Evolutionary conservation across 2,329 filamentous ascomycete species (phyloP), one percentile per base, ranked within the genome.

Genomic region (Hymenoscyphus linearis): DNA sequence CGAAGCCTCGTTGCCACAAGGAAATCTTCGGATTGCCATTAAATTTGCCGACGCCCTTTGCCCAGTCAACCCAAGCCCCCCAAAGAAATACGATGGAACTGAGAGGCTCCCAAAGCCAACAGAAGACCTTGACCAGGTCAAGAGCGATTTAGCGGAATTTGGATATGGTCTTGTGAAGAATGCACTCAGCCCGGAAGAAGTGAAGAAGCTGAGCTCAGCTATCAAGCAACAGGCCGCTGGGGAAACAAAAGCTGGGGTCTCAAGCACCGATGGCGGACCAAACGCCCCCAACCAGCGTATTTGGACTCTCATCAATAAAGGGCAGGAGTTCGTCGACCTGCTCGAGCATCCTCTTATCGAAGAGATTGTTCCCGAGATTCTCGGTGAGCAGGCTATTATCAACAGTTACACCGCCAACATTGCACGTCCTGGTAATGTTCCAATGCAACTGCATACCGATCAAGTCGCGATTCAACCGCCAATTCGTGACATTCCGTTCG

Each of bases 361-460:
- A 34, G 50, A 53, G 10, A 18, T 53, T 22, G 50, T 53, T 25
- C 50, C 50, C 2, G 50, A 53, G 22, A 53, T 53, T 34, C 50
- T 53, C 7, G 50, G 50, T 2, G 50, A 53, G 25, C 50, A 53
- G n/a, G 50, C 50, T 26, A 53, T 53, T 12, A 53, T 53, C 13
- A 53, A 53, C 50, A 53, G 25, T 31, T 53, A 27, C 16, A 53
- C 50, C 9, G 50, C 50, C n/a, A 53, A 53, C 50, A 53, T 53
- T 34, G 50, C 50, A 13, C 50, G 50, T n/a, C 50, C 50, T 53
- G 50, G 50, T 4, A 53, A 53, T 34, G 50, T 53, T 34, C 50
- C 50, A 53, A 53, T 53, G 50, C 50, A 53, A 53, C 26, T 53
- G 13, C 50, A 53, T 25, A 53, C 50, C 50, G 50, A 53, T 34